Base-by-base conservation (phyloP, 768 basidiomycete species). In the Amanita inopinata region DNA sequence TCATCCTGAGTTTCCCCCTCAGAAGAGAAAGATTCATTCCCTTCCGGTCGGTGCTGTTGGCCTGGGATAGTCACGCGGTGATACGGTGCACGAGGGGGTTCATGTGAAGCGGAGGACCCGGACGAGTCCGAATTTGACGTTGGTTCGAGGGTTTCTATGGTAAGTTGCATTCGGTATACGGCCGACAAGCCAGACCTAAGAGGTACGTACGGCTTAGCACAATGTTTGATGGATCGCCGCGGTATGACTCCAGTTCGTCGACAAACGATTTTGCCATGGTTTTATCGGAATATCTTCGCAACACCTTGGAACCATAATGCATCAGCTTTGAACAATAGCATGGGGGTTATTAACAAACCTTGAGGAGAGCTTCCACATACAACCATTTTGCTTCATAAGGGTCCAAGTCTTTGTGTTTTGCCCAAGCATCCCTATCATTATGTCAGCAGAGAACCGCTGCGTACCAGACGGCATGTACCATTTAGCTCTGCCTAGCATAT, bases 401-500 rank as follows among this genome's bases (percentile, higher is more conserved):
- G 48, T 82, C 77, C 30, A 92, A 56, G 49, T 91, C 89, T 51
- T 80, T 83, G 56, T 93, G 89, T 58, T 92, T 94, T 35, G 84
- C 82, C 93, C 93, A 97, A 33, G 87, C 87, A 65, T 93, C 91
- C 89, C 90, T 92, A 40, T 18, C 15, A 40, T 12, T 18, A 45
- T 27, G 30, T 52, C 24, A 53, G 28, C 23, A 42, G 25, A 19
- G 19, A 38, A 37, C 44, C 17, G 24, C 23, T 28, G 27, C 10
- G 7, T 10, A 31, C 6, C 34, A 28, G 12, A 17, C 4, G 33
- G n/a, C 3, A 27, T 28, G 25, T 49, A 89, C 92, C 92, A 96
- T 66, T 97, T 97, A 15, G 92, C 91, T 51, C 91, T 70, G 31
- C 87, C 88, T 5, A 96, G 66, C 77, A 94, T 81, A 57, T 97